These are phyloP conservation scores for Zalerion maritima DNA, from an alignment of 495 filamentous ascomycete species.

Conservation along the genomic window DNA sequence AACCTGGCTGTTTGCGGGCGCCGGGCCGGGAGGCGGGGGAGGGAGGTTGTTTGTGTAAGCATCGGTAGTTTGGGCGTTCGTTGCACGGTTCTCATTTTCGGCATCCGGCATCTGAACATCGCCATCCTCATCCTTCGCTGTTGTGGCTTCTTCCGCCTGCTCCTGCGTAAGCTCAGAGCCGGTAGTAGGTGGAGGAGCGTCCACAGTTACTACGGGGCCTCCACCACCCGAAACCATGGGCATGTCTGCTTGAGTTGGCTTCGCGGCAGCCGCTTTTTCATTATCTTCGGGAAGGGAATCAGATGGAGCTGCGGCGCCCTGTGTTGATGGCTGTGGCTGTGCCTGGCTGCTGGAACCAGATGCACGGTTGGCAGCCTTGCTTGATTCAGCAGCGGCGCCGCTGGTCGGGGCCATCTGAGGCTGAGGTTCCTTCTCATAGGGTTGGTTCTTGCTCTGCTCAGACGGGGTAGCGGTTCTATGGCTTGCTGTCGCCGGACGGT, in stretches of 20 bases:
- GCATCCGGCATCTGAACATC: constrained; percentile 53
- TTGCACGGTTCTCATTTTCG: constrained; percentile 14
- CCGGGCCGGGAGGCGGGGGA: constrained; percentile 43
- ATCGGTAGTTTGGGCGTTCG: constrained; percentile 11
- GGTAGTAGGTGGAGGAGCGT: constrained; percentile 20
- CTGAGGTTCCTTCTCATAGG: constrained; percentile 28
- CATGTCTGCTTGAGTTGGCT: constrained; percentile 31
- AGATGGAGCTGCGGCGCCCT: no score
- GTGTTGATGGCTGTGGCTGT: no score
- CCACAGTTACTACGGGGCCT: constrained; percentile 29
- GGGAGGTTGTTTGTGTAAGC: constrained; percentile 33
- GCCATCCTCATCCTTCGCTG: constrained; percentile 31
- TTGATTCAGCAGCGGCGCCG: constrained; percentile 10
- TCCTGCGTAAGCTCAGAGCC: constrained; percentile 9
- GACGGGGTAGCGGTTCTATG: constrained; percentile 35
- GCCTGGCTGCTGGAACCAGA: constrained; percentile 29
- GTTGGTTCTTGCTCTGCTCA: constrained; percentile 35
- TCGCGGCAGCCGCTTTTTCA: constrained; percentile 27
- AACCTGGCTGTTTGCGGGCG: constrained; percentile 23
- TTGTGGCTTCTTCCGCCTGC: constrained; percentile 14
- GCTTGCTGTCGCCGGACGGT: constrained; percentile 39
- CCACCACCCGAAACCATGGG: constrained; percentile 24
- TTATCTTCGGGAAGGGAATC: no score
- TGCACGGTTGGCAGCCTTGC: constrained; percentile 24
- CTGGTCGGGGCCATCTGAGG: constrained; percentile 14